A percentile compares a stretch with the other conserved stretches of the same genome.
Evolutionary conservation across 805 yeast genomes (phyloP).

Genomic region (Myxozyma monticola): DNA sequence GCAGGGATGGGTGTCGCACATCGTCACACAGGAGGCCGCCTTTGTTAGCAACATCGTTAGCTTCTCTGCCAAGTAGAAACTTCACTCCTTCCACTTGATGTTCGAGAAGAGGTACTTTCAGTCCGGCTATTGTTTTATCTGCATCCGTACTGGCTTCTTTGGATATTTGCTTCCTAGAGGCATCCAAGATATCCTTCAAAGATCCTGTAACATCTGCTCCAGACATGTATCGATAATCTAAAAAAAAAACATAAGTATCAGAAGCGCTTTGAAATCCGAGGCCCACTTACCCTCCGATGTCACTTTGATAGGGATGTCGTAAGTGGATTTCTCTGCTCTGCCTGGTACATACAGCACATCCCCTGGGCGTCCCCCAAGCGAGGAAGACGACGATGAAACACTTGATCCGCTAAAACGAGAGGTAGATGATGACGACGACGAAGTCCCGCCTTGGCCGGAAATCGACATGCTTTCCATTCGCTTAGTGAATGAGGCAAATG

Average conservation of each 20-base stretch:
- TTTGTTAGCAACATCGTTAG: constrained; percentile 33
- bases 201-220: constrained; percentile 12
- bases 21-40: constrained; percentile 81
- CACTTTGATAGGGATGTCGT: neutral
- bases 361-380: neutral
- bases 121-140: constrained; percentile 39
- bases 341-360: constrained; percentile 5
- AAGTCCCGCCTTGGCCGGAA: too few relatives aligned
- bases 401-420: too few relatives aligned
- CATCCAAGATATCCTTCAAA: constrained; percentile 16
- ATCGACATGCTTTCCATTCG: constrained; percentile 1
- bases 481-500: constrained; percentile 4
- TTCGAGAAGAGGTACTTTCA: constrained; percentile 44
- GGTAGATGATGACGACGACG: too few relatives aligned
- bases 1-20: constrained; percentile 19
- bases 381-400: too few relatives aligned
- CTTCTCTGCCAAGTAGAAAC: constrained; percentile 47
- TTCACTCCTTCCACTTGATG: constrained; percentile 51
- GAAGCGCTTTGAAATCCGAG: too few relatives aligned
- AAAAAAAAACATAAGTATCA: too few relatives aligned
- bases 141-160: neutral
- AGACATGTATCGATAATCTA: constrained; percentile 20
- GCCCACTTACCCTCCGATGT: constrained; percentile 14
- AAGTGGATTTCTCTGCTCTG: neutral
- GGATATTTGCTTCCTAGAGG: neutral